Percentiles rank a stretch among this genome's conserved stretches.
Evolutionary conservation across 768 basidiomycete genomes (phyloP).

Genomic region (Epithele typhae): DNA sequence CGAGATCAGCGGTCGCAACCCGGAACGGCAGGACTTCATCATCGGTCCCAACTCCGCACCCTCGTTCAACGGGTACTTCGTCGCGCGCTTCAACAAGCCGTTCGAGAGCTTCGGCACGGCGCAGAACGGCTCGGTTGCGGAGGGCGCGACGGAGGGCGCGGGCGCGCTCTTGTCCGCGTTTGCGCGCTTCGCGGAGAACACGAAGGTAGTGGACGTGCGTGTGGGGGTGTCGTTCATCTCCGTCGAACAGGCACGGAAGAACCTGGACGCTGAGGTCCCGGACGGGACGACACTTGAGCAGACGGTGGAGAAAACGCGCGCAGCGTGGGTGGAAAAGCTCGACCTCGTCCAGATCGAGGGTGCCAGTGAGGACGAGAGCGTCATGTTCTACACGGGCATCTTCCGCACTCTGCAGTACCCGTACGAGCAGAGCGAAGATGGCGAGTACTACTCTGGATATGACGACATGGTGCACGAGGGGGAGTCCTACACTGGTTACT

Average conservation of each 20-base stretch:
- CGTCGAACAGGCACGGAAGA: conserved; percentile 47
- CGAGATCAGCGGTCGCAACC: conserved; percentile 61
- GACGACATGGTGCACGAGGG: conserved; percentile 60
- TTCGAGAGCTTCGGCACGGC: conserved; percentile 46
- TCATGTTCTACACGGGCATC: conserved; percentile 53
- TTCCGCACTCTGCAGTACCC: conserved; percentile 73
- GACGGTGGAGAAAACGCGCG: conserved; percentile 32
- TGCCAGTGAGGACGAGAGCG: conserved; percentile 27
- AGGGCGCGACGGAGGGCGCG: conserved; percentile 25
- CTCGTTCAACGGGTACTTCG: conserved; percentile 44
- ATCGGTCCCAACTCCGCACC: conserved; percentile 46
- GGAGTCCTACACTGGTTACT: conserved; percentile 76
- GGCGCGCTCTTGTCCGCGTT: conserved; percentile 52
- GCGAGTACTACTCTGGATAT: conserved; percentile 73
- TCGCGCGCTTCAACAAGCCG: conserved; percentile 50
- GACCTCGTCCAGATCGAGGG: conserved; percentile 34
- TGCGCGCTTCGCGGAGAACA: conserved; percentile 35
- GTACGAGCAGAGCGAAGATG: conserved; percentile 66
- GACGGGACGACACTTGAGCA: conserved; percentile 34
- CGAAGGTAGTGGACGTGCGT: conserved; percentile 44
- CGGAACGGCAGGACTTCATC: conserved; percentile 69
- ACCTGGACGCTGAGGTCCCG: conserved; percentile 36
- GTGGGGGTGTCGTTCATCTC: conserved; percentile 76
- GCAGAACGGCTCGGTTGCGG: conserved; percentile 36
- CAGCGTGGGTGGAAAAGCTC: conserved; percentile 38